Conservation (phyloP, 2,329 filamentous ascomycete species). For the Teratosphaeria gauchensis region DNA sequence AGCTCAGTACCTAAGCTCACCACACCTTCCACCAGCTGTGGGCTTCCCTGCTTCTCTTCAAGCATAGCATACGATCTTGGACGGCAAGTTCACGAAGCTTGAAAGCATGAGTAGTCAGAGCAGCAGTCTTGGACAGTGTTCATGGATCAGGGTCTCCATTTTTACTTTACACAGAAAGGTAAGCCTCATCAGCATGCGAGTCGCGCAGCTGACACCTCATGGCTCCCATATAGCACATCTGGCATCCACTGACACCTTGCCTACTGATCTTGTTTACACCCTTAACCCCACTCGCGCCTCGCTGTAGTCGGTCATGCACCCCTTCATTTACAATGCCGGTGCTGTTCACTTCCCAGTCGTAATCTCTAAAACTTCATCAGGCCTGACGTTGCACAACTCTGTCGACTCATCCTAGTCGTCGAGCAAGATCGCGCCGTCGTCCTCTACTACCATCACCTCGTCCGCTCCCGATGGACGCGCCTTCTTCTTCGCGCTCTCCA, state of each 20-base stretch:
- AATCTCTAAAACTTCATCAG: background rate
- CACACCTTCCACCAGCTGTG: no score
- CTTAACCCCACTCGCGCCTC: background rate
- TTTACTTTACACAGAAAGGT: background rate
- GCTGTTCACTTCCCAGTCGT: background rate
- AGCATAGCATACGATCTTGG: no score
- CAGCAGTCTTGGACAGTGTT: background rate
- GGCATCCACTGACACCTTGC: background rate
- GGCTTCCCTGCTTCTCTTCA: no score
- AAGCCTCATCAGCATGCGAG: background rate
- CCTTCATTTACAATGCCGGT: background rate
- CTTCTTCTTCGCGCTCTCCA: slow-evolving; percentile 15
- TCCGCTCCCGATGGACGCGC: slow-evolving; percentile 6
- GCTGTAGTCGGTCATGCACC: background rate
- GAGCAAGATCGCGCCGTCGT: slow-evolving; percentile 23
- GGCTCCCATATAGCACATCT: background rate
- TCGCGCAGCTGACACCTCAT: background rate
- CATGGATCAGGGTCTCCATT: background rate
- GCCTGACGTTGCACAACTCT: background rate
- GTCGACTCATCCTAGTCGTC: slow-evolving; percentile 8
- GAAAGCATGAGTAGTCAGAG: no score
- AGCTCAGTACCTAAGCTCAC: no score
- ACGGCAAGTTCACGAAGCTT: no score
- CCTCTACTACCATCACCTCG: slow-evolving; percentile 14
- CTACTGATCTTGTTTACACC: background rate